Evolutionary conservation across 2,329 filamentous ascomycete species (phyloP), one percentile per base, ranked within the genome.

Genomic region (Ilyonectria sp.): DNA sequence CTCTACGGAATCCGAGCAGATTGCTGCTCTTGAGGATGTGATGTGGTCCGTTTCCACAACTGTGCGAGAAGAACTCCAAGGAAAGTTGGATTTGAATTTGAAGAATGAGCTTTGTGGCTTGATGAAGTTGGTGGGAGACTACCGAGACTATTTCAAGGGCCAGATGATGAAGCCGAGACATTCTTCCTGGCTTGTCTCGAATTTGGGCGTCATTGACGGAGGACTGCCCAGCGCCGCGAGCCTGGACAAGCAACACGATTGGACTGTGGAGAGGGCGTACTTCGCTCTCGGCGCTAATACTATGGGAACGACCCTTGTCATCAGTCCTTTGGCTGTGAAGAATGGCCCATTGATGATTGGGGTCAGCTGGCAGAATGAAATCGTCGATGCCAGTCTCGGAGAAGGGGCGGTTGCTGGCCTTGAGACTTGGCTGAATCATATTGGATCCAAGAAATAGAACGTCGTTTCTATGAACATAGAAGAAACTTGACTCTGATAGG

Each of bases 191-290:
- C 40, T 70, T 8, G 67, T 75, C 19, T 73, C 62, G 21, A 78
- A 76, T 60, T 40, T 78, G 6, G 75, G 76, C 8, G 75, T 75
- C 15, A 55, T 75, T 9, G 68, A 73, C n/a, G 71, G 70, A 43
- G 26, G 40, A n/a, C 40, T 43, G 6, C n/a, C 31, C 37, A 21
- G 21, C 15, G 26, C 17, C 13, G 23, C 23, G 26, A 6, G 26
- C 4, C 10, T 44, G 2, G 31, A 17, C 7, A n/a, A 61, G 6
- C 5, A 29, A 15, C 26, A 52, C 23, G 50, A 17, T 2, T 76
- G 75, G 76, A 57, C 47, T 0, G 70, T 77, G 1, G 46, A 70
- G 23, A 52, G 57, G 13, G 68, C 74, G 13, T 26, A 21, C 4
- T 74, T 75, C 33, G 31, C 62, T 2, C 35, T 71, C 17, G 60